Base-by-base conservation (phyloP, 1,284 basidiomycete genomes). In the Ceratobasidium theobromae region DNA sequence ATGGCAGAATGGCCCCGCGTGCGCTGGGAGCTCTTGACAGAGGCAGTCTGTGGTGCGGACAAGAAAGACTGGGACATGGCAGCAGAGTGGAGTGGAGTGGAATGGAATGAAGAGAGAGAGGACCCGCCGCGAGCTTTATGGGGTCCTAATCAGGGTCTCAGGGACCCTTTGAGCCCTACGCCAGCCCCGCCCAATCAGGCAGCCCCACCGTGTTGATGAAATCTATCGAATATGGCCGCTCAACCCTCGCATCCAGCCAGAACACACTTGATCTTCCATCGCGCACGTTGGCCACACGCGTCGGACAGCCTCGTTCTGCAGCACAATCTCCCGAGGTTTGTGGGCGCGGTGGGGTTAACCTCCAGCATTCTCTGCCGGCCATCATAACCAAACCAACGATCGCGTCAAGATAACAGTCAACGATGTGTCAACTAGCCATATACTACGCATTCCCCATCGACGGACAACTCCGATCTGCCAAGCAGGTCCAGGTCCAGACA, bases 1-100 rank as follows among this genome's bases (percentile, higher is more conserved):
- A 79, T 77, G 67, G 75, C 74, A 55, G 78, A 77, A 65, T 75
- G 74, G 64, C 76, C 78, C 69, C 78, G 73, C 66, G 74, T 74
- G 69, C 77, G 74, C 60, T 71, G 67, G 23, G 73, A 71, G 49
- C 72, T 68, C 64, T 75, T 73, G 53, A 71, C 55, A 30, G 68
- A 53, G 40, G 69, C 65, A 16, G 64, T 51, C 27, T 35, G 25
- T 30, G 71, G 54, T 32, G 72, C 66, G 67, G 40, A n/a, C n/a
- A n/a, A 43, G 40, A 18, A 35, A 41, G 18, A 58, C 21, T 64
- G 54, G 18, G 64, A 30, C 32, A 35, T 45, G 46, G 52, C 40
- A 41, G 65, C 43, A 35, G 32, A 30, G 53, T 49, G n/a, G 67
- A 52, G 57, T 64, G 41, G 52, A 53, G 6, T 30, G 66, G 41